phyloP scores from a whole-genome alignment of 225 moss, liverwort and hornwort species.

The Physcomitrium patens region DNA sequence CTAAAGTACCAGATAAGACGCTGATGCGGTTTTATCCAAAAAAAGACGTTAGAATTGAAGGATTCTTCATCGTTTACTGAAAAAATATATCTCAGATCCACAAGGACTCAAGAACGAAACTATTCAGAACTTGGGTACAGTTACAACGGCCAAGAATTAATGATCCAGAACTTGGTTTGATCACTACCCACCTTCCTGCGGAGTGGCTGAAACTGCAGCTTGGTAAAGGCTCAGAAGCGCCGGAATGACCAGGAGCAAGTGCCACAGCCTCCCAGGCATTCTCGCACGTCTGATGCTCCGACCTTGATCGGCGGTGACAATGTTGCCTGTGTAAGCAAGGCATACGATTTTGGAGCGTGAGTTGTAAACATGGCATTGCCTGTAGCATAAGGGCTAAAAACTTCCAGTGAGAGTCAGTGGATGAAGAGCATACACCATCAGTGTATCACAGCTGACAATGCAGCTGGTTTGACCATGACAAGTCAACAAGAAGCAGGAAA shows the following conservation, averaged over 20 bases:
- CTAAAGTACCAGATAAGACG: neutral
- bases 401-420: neutral
- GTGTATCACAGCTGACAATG: neutral
- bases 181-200: conserved; percentile 39
- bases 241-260: conserved; percentile 24
- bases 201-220: conserved; percentile 42
- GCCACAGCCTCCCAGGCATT: conserved; percentile 41
- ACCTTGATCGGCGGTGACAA: conserved; percentile 1
- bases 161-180: neutral
- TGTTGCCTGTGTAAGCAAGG: neutral
- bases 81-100: conserved; percentile 5
- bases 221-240: conserved; percentile 27
- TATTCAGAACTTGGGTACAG: no score
- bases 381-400: neutral
- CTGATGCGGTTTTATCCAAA: neutral
- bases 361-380: neutral
- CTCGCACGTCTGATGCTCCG: conserved; percentile 35
- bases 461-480: neutral
- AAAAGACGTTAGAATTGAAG: neutral
- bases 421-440: neutral
- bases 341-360: neutral
- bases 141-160: no score
- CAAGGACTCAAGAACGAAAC: neutral
- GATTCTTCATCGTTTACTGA: neutral
- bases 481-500: neutral